A percentile compares a stretch with the other conserved stretches of the same genome.
Evolutionary conservation across 192 early-diverging fungal species (phyloP).

Genomic region (Backusella parvicylindrica): DNA sequence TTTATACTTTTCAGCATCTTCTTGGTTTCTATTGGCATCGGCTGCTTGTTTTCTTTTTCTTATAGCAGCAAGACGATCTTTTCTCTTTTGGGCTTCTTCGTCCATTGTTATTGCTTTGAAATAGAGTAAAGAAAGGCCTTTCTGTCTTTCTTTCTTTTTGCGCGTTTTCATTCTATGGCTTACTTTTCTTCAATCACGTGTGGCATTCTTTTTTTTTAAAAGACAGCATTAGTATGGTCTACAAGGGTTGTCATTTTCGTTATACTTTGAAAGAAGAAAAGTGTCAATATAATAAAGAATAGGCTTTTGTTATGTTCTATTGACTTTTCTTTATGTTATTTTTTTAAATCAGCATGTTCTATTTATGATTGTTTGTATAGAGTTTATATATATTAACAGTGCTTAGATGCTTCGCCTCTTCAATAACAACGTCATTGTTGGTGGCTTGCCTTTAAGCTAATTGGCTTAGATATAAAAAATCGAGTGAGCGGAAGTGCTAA

Average conservation of each 20-base stretch:
- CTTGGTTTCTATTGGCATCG: constrained; percentile 12
- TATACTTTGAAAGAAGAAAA: too few species aligned
- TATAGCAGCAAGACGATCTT: constrained; percentile 63
- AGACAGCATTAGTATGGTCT: too few species aligned
- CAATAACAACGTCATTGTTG: neutral
- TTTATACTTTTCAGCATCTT: constrained; percentile 26
- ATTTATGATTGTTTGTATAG: too few species aligned
- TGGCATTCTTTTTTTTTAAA: neutral
- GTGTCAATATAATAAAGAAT: too few species aligned
- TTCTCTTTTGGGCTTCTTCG: constrained; percentile 58
- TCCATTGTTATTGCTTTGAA: too few species aligned
- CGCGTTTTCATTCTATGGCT: neutral
- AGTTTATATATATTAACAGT: too few species aligned
- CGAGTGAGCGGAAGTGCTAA: neutral
- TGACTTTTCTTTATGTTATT: too few species aligned
- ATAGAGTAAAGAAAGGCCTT: too few species aligned
- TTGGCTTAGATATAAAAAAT: neutral
- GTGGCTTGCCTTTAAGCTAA: neutral
- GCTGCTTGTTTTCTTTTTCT: constrained; percentile 47
- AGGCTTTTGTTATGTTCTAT: too few species aligned
- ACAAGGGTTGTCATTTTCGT: too few species aligned
- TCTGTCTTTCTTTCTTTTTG: too few species aligned
- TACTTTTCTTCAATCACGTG: neutral
- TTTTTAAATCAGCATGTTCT: too few species aligned
- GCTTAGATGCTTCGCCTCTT: neutral